phyloP scores from a whole-genome alignment of 345 rosid species.

The Eucalyptus virginea region DNA sequence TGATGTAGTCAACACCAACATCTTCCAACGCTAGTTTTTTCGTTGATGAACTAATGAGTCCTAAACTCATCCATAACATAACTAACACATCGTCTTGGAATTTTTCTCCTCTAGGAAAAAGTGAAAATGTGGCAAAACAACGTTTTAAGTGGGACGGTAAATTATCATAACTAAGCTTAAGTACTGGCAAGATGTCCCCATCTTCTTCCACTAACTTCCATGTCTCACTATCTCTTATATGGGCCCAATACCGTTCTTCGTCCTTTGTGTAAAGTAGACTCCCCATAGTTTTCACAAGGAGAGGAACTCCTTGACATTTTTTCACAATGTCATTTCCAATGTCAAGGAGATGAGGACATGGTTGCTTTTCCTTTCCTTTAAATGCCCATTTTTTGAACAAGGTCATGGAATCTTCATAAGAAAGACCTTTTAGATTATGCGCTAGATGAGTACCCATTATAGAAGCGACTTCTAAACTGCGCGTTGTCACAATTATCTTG shows the following conservation, averaged over 20 bases:
- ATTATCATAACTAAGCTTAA: background rate
- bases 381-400: background rate
- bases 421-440: background rate
- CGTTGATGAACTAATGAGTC: background rate
- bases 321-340: background rate
- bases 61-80: background rate
- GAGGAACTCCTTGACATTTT: background rate
- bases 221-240: background rate
- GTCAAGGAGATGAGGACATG: background rate
- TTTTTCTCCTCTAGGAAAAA: accelerated
- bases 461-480: background rate
- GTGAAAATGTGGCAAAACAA: background rate
- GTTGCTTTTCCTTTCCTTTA: accelerated
- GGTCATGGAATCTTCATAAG: background rate
- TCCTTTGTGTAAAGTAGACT: background rate
- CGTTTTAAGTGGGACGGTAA: background rate
- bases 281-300: background rate
- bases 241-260: accelerated
- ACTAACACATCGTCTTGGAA: accelerated
- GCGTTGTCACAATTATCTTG: background rate
- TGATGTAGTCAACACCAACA: background rate
- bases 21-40: background rate
- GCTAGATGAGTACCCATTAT: background rate
- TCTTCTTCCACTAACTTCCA: background rate
- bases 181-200: accelerated